phyloP scores from a whole-genome alignment of 1,139 yeast species.

The Pichia sp. region DNA sequence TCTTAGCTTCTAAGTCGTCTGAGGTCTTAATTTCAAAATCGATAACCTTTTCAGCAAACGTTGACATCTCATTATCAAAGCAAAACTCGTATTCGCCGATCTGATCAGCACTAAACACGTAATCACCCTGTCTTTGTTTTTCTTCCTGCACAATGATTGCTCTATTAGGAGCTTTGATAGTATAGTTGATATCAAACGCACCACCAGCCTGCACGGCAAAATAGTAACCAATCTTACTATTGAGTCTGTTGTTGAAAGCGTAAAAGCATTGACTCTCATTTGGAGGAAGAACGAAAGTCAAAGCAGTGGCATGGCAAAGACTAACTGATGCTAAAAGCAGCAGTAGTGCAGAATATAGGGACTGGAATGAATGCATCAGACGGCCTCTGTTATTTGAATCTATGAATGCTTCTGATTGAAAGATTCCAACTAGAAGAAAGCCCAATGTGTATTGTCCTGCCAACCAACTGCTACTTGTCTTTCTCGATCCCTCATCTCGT shows the following conservation, averaged over 20 bases:
- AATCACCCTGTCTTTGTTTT: conserved; percentile 81
- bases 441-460: too few species aligned
- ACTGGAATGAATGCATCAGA: not conserved
- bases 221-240: conserved; percentile 66
- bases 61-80: conserved; percentile 79
- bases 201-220: conserved; percentile 94
- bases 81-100: conserved; percentile 91
- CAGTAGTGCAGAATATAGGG: not conserved
- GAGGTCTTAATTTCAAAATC: conserved; percentile 75
- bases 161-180: conserved; percentile 62
- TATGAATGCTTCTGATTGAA: too few species aligned
- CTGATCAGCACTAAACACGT: conserved; percentile 58
- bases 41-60: conserved; percentile 79
- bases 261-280: conserved; percentile 74
- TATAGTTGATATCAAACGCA: conserved; percentile 74
- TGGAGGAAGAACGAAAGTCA: conserved; percentile 74
- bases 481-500: too few species aligned
- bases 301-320: conserved; percentile 34
- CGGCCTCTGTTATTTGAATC: too few species aligned
- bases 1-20: conserved; percentile 32
- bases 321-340: conserved; percentile 2
- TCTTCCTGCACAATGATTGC: conserved; percentile 49
- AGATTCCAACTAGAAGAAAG: too few species aligned
- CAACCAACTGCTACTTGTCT: too few species aligned
- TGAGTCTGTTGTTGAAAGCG: conserved; percentile 57